phyloP scores from a whole-genome alignment of 495 filamentous ascomycete species.

The Hypoxylon subgilvum region DNA sequence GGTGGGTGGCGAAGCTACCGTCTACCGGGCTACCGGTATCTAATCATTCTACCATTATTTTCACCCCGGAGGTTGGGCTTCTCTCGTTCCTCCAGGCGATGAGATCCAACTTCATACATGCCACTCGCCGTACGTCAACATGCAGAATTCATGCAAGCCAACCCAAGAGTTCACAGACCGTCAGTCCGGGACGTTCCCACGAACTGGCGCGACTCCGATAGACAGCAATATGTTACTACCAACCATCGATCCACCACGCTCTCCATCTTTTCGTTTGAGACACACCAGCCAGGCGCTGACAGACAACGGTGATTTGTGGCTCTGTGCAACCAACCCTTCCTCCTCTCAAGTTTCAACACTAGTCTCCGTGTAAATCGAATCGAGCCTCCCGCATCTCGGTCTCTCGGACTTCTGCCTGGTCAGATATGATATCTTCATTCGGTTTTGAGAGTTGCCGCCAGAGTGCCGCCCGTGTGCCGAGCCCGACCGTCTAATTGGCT shows the following conservation, averaged over 20 bases:
- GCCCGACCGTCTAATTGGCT: conserved; percentile 1
- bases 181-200: not conserved
- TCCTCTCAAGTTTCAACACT: not conserved
- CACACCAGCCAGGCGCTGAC: conserved; percentile 24
- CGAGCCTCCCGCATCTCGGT: conserved; percentile 13
- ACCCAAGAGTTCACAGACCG: conserved; percentile 19
- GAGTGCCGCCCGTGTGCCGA: conserved; percentile 3
- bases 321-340: conserved; percentile 32
- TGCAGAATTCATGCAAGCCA: conserved; percentile 28
- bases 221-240: not conserved
- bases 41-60: not conserved
- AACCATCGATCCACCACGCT: conserved; percentile 2
- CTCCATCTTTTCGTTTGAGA: conserved; percentile 23
- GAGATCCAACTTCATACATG: conserved; percentile 7
- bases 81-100: not conserved
- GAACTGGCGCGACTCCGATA: not conserved
- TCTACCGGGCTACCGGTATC: conserved; percentile 12
- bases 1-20: conserved; percentile 9
- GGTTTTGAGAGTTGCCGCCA: conserved; percentile 1
- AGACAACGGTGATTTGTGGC: conserved; percentile 19
- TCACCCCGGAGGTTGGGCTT: not conserved
- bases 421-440: conserved; percentile 33
- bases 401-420: conserved; percentile 12
- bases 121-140: conserved; percentile 16
- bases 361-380: conserved; percentile 16